Evolutionary conservation across 192 early-diverging fungal genomes (phyloP).

Genomic region (Backusella westeae): DNA sequence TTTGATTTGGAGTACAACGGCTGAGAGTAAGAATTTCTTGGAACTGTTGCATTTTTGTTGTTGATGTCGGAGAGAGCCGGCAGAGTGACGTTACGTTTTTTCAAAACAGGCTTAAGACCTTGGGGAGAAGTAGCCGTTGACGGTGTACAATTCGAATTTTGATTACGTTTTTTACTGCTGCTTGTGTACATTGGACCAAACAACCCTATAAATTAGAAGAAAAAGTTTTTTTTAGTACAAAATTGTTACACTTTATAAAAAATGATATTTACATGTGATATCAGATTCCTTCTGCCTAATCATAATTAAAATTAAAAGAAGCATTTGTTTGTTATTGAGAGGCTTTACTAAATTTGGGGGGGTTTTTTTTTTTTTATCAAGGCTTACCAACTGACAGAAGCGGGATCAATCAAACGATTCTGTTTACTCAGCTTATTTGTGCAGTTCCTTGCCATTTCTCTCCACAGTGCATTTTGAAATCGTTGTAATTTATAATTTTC

Average conservation of each 20-base stretch:
- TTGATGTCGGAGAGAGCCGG: constrained; percentile 9
- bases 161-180: neutral
- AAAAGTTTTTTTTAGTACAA: neutral
- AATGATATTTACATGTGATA: constrained; percentile 33
- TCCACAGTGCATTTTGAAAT: constrained; percentile 44
- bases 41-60: neutral
- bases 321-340: neutral
- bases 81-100: constrained; percentile 17
- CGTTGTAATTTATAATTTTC: constrained; percentile 20
- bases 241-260: constrained; percentile 4
- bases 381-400: constrained; percentile 37
- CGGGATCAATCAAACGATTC: constrained; percentile 23
- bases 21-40: neutral
- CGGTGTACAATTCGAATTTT: neutral
- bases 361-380: neutral
- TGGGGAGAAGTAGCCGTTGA: neutral
- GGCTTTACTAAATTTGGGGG: neutral
- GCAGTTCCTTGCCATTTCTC: constrained; percentile 33
- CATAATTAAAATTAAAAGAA: constrained; percentile 2
- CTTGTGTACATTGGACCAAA: constrained; percentile 28
- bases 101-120: constrained; percentile 19
- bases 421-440: constrained; percentile 15
- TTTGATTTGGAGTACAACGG: neutral
- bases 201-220: constrained; percentile 8
- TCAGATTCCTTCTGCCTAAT: constrained; percentile 43